phyloP scores from a whole-genome alignment of 2,329 filamentous ascomycete genomes.

The Juglanconis oblonga region DNA sequence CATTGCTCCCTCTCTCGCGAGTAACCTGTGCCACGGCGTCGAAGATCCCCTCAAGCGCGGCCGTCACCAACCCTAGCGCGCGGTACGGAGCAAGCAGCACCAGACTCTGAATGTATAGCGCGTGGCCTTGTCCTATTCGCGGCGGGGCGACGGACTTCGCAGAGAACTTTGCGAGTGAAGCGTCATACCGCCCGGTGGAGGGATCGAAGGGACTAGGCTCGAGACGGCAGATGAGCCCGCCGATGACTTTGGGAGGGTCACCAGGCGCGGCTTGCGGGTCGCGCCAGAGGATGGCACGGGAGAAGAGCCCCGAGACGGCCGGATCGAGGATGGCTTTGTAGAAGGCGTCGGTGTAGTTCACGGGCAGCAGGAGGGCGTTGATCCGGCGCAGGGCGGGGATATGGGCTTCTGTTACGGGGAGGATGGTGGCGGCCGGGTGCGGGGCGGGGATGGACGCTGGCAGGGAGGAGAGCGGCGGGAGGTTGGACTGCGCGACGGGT shows the following conservation, averaged over 20 bases:
- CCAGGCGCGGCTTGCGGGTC: conserved; percentile 31
- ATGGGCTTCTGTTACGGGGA: conserved; percentile 47
- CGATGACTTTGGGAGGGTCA: conserved; percentile 49
- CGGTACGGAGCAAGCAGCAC: conserved; percentile 63
- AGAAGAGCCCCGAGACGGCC: conserved; percentile 49
- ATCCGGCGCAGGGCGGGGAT: conserved; percentile 60
- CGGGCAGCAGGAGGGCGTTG: conserved; percentile 62
- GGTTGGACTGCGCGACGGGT: conserved; percentile 12
- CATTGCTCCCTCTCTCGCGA: background rate
- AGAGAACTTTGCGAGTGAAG: conserved; percentile 9
- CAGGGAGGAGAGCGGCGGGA: conserved; percentile 26
- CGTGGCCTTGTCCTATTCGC: conserved; percentile 32
- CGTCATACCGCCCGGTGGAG: conserved; percentile 17
- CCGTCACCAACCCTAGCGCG: conserved; percentile 55
- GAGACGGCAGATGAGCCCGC: conserved; percentile 60
- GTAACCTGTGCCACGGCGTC: conserved; percentile 36
- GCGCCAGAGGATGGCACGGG: conserved; percentile 58
- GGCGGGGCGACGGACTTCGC: conserved; percentile 3
- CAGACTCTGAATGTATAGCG: conserved; percentile 64
- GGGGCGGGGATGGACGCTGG: conserved; percentile 34
- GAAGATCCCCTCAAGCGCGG: conserved; percentile 53
- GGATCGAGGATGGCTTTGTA: conserved; percentile 55
- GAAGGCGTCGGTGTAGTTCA: conserved; percentile 63
- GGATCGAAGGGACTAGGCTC: conserved; percentile 44
- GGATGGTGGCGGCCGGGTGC: conserved; percentile 49